A percentile compares a stretch with the other conserved stretches of the same genome.
These are phyloP conservation scores for Apostasia shenzhenica DNA, from an alignment of 106 monocot genomes.

Conservation along the genomic window DNA sequence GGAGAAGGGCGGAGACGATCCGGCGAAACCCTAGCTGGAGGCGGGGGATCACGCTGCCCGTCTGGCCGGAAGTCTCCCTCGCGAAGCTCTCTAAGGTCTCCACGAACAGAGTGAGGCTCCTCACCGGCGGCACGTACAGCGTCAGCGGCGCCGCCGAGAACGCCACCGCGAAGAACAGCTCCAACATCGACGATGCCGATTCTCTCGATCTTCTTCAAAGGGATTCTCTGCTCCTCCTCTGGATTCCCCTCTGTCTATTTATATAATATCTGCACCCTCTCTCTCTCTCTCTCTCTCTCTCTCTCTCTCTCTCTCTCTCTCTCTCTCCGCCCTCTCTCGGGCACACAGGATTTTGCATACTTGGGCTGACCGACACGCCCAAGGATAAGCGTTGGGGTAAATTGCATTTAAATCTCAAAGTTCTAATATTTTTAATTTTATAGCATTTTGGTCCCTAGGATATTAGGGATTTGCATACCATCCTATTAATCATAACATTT, in stretches of 20 bases:
- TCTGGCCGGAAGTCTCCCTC: slow-evolving; percentile 29
- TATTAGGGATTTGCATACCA: too few species aligned
- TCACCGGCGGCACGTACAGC: slow-evolving; percentile 81
- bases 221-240: background rate
- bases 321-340: too few species aligned
- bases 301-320: slow-evolving; percentile 1
- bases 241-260: too few species aligned
- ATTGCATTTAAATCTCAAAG: too few species aligned
- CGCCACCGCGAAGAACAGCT: slow-evolving; percentile 69
- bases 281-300: background rate
- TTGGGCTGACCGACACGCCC: too few species aligned
- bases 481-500: too few species aligned
- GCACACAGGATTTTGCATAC: too few species aligned
- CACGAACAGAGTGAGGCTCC: slow-evolving; percentile 73
- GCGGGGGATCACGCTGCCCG: slow-evolving; percentile 25
- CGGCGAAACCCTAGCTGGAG: slow-evolving; percentile 50
- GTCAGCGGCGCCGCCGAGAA: slow-evolving; percentile 93
- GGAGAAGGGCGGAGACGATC: slow-evolving; percentile 29
- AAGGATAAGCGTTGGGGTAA: too few species aligned
- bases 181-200: slow-evolving; percentile 41
- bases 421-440: too few species aligned
- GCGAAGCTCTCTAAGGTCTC: slow-evolving; percentile 50
- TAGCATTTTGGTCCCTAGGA: too few species aligned
- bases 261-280: background rate
- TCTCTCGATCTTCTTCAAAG: background rate